Conservation (phyloP, 208 protist species). For the Tritrichomonas foetus region DNA sequence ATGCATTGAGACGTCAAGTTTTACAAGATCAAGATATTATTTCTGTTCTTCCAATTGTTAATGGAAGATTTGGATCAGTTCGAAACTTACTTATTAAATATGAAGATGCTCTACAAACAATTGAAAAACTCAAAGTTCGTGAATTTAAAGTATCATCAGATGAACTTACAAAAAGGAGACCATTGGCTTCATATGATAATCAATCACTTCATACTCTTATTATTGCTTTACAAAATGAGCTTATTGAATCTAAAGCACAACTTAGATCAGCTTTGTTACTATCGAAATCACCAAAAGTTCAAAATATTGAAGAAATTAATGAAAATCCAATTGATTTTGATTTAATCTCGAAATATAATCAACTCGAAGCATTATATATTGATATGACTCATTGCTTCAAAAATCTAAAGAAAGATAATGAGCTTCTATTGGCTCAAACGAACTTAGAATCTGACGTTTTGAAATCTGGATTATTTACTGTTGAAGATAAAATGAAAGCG, state of each 20-base stretch:
- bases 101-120: background rate
- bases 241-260: background rate
- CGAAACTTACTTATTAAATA: background rate
- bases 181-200: background rate
- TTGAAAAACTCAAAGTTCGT: background rate
- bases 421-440: background rate
- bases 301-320: background rate
- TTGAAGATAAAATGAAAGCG: background rate
- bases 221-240: background rate
- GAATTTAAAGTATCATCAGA: background rate
- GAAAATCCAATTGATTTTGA: background rate
- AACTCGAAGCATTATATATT: background rate
- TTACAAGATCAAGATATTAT: background rate
- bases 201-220: background rate
- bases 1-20: background rate
- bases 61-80: background rate
- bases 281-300: background rate
- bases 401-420: background rate
- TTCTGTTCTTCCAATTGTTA: background rate
- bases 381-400: background rate
- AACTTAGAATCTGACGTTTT: background rate
- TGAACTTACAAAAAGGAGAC: background rate
- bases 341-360: background rate
- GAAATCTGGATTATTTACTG: background rate
- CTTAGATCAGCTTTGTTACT: background rate